Percentiles rank a stretch among this genome's conserved stretches.
Evolutionary conservation across 768 basidiomycete genomes (phyloP).

Genomic region (Leccinum pellstonianum): DNA sequence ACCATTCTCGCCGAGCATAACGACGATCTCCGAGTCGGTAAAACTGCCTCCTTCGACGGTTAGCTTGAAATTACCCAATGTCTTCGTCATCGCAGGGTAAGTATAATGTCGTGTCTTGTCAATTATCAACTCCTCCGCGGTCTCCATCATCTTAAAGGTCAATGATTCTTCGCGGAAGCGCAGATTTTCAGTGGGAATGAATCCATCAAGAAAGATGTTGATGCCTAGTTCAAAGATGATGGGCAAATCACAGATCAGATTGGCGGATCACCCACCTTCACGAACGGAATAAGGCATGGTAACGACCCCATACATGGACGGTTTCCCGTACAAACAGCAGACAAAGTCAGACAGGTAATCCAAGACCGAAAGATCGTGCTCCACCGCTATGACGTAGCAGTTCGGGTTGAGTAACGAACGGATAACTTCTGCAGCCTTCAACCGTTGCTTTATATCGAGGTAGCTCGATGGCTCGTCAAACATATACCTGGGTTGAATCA

Average conservation of each 20-base stretch:
- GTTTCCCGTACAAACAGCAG: constrained; percentile 96
- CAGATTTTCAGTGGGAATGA: constrained; percentile 97
- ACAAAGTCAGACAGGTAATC: constrained; percentile 99
- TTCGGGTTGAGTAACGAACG: constrained; percentile 78
- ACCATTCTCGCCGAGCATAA: constrained; percentile 99
- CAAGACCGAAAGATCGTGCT: constrained; percentile 97
- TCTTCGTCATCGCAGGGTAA: constrained; percentile 97
- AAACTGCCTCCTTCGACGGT: constrained; percentile 88
- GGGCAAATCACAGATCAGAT: constrained; percentile 2
- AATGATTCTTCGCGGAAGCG: constrained; percentile 96
- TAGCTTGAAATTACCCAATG: constrained; percentile 92
- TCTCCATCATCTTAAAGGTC: constrained; percentile 97
- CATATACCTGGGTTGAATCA: constrained; percentile 71
- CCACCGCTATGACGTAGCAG: constrained; percentile 95
- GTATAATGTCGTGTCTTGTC: constrained; percentile 88
- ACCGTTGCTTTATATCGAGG: constrained; percentile 92
- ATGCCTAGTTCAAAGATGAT: constrained; percentile 58
- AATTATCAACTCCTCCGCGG: constrained; percentile 82
- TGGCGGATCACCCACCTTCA: constrained; percentile 62
- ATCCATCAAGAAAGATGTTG: constrained; percentile 99
- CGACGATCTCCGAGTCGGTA: constrained; percentile 99
- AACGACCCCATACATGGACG: constrained; percentile 96
- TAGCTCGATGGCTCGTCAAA: constrained; percentile 99
- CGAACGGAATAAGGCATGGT: constrained; percentile 98
- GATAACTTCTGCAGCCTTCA: constrained; percentile 94